Evolutionary conservation across 768 basidiomycete genomes (phyloP), one percentile per base, ranked within the genome.

Genomic region (Tephrocybe sp.): DNA sequence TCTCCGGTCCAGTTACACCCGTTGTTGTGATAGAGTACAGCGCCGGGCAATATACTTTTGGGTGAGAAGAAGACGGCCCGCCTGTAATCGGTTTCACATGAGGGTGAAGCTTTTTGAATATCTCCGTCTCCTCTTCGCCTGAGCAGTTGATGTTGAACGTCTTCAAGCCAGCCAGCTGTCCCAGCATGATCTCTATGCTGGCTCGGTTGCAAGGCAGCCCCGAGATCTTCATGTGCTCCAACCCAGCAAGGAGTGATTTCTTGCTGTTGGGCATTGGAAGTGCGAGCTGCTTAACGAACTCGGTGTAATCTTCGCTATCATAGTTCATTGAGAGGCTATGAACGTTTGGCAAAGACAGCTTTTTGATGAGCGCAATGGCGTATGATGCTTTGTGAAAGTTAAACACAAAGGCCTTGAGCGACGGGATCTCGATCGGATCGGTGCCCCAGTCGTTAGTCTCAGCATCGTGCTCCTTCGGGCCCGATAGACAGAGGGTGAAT

Each of bases 401-500:
- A 7, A 78, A 60, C 0, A 64, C 66, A 8, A 80, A 64, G 12
- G 63, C 65, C 18, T 56, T 59, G n/a, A 80, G 58, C 8, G 74
- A 72, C 11, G 74, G 68, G 8, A 78, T 62, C 18, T 70, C 68
- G 23, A 78, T 58, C 14, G 66, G 63, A 30, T 66, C 63, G 2
- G 59, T 41, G 15, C 68, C 72, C 71, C 73, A 74, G 37, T 65
- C 66, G 18, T 68, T 66, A 10, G 63, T 58, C 0, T 62, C 65
- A 7, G 65, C 58, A 8, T 72, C 70, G 14, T 61, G 53, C 30
- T 71, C 76, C 2, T 67, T 61, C 11, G 88, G 86, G 0, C 87
- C 85, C 9, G 88, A 86, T 40, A 71, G 59, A 32, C 70, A 73
- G 8, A 90, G 69, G 2, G 72, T 73, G 49, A 91, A 75, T 1